A percentile compares a stretch with the other conserved stretches of the same genome.
These are phyloP conservation scores for Candida stauntonica DNA, from an alignment of 805 yeast genomes.

Conservation along the genomic window DNA sequence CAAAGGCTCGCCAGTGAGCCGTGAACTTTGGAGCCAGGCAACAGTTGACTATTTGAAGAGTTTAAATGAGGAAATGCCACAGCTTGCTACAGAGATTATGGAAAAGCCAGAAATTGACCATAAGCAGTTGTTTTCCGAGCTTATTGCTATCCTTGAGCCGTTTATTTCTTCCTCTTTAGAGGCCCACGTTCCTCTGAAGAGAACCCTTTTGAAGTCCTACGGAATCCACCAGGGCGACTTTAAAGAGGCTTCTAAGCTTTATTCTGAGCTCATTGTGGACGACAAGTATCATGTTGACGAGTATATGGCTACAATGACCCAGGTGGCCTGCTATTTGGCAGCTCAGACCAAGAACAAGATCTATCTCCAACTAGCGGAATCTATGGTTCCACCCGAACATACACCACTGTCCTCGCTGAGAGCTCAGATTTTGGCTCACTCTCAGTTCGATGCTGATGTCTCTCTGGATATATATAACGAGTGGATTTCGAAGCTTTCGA, in stretches of 20 bases:
- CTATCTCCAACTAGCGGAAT: slow-evolving; percentile 36
- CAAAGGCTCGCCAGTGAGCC: slow-evolving; percentile 1
- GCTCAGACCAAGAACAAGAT: slow-evolving; percentile 29
- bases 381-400: slow-evolving; percentile 27
- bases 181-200: slow-evolving; percentile 4
- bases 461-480: slow-evolving; percentile 43
- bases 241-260: slow-evolving; percentile 11
- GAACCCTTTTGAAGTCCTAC: slow-evolving; percentile 11
- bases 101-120: slow-evolving; percentile 6
- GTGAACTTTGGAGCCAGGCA: slow-evolving; percentile 6
- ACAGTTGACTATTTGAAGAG: slow-evolving; percentile 1
- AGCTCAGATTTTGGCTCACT: slow-evolving; percentile 37
- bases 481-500: slow-evolving; percentile 37
- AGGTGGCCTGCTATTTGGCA: slow-evolving; percentile 38
- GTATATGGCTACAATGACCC: slow-evolving; percentile 38
- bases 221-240: slow-evolving; percentile 15
- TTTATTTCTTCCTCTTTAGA: slow-evolving; percentile 1
- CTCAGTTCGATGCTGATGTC: slow-evolving; percentile 35
- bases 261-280: slow-evolving; percentile 35
- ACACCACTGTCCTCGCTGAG: slow-evolving; percentile 32
- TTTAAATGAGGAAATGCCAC: slow-evolving; percentile 4
- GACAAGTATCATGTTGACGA: slow-evolving; percentile 37
- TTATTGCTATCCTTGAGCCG: slow-evolving; percentile 6
- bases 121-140: slow-evolving; percentile 1
- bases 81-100: not conserved